A percentile compares a stretch with the other conserved stretches of the same genome.
Conservation (phyloP, 192 early-diverging fungal species). For the Backusella morwellensis region DNA sequence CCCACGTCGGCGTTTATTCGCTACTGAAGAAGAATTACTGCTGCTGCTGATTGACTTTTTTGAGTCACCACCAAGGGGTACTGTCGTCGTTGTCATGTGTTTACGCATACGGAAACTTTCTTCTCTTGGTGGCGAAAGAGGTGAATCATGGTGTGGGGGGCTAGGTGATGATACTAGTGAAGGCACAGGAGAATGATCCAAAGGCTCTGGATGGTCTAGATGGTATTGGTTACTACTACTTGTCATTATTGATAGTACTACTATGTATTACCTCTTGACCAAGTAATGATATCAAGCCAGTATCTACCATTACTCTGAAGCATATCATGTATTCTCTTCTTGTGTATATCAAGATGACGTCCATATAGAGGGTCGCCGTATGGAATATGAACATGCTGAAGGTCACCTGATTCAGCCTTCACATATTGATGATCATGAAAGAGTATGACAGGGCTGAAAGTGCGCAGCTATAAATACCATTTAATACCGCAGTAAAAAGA, state of each 20-base stretch:
- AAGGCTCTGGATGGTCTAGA: slow-evolving; percentile 1
- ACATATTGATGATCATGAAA: slow-evolving; percentile 36
- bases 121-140: slow-evolving; percentile 9
- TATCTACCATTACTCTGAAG: slow-evolving; percentile 31
- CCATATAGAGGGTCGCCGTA: slow-evolving; percentile 29
- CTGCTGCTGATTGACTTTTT: slow-evolving; percentile 1
- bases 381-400: slow-evolving; percentile 27
- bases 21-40: not conserved
- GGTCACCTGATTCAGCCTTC: slow-evolving; percentile 22
- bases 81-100: not conserved
- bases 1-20: slow-evolving; percentile 31
- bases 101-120: not conserved
- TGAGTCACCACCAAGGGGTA: slow-evolving; percentile 6
- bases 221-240: too few relatives aligned
- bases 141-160: slow-evolving; percentile 7
- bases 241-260: not conserved
- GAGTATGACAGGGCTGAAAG: slow-evolving; percentile 35
- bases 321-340: slow-evolving; percentile 30
- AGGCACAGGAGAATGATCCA: slow-evolving; percentile 17
- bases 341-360: slow-evolving; percentile 25
- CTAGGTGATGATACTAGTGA: slow-evolving; percentile 20
- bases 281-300: slow-evolving; percentile 25
- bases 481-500: not conserved
- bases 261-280: slow-evolving; percentile 13
- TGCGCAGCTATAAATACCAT: slow-evolving; percentile 18